These are phyloP conservation scores for Orbilia ellipsospora DNA, from an alignment of 2,329 filamentous ascomycete species.

Conservation along the genomic window DNA sequence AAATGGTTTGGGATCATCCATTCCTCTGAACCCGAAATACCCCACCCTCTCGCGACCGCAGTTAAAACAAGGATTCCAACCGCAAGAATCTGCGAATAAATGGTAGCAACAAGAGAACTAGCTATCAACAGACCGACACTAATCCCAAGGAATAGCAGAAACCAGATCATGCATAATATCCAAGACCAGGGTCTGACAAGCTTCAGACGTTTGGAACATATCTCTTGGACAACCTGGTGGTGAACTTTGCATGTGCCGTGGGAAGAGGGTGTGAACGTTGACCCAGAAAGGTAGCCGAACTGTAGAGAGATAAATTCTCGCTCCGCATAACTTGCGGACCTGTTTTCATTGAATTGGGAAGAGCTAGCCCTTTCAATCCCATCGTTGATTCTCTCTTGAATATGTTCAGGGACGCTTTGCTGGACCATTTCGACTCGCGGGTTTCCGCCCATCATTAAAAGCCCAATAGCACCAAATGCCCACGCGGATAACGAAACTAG, in stretches of 20 bases:
- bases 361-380: constrained; percentile 22
- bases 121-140: constrained; percentile 34
- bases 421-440: constrained; percentile 30
- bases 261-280: constrained; percentile 13
- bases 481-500: constrained; percentile 31
- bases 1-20: constrained; percentile 34
- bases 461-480: constrained; percentile 35
- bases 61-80: constrained; percentile 34
- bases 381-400: constrained; percentile 10
- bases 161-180: constrained; percentile 27
- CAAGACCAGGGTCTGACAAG: constrained; percentile 20
- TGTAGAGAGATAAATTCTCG: constrained; percentile 11
- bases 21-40: constrained; percentile 34
- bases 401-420: constrained; percentile 22
- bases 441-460: constrained; percentile 41
- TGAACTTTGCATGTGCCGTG: constrained; percentile 24
- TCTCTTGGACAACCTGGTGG: constrained; percentile 7
- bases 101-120: constrained; percentile 31
- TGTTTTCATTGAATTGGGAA: background rate
- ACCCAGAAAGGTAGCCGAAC: constrained; percentile 35
- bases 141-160: constrained; percentile 33
- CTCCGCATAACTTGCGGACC: constrained; percentile 4
- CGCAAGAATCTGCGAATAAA: constrained; percentile 37
- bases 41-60: constrained; percentile 37
- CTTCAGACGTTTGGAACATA: constrained; percentile 24